Conservation (phyloP, 306 rosid species). For the Quercus agrifolia region DNA sequence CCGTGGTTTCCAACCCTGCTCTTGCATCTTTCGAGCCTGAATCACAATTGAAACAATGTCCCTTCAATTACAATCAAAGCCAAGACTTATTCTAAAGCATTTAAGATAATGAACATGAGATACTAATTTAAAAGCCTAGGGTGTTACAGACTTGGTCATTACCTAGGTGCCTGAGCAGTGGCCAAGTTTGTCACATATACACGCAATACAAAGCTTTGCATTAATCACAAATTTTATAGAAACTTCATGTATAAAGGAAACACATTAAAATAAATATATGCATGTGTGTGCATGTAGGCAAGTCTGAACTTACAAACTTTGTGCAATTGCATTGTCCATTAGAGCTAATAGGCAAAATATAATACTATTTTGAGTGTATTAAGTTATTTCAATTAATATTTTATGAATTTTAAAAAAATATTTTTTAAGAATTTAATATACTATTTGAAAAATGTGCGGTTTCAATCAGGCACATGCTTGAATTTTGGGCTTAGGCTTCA, state of each 20-base stretch:
- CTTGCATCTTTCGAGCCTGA: conserved; percentile 98
- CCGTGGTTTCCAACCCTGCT: conserved; percentile 93
- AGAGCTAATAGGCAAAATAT: background rate
- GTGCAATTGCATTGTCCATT: background rate
- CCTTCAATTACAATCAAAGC: conserved; percentile 10
- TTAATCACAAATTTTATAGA: background rate
- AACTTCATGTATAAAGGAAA: background rate
- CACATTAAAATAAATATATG: background rate
- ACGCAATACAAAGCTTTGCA: background rate
- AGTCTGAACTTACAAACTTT: background rate
- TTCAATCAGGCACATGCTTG: too few relatives aligned
- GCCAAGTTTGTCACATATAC: background rate
- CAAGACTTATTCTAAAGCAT: background rate
- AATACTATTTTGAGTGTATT: too few relatives aligned
- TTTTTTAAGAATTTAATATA: too few relatives aligned
- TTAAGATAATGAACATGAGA: background rate
- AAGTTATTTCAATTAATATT: too few relatives aligned
- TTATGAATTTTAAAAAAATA: too few relatives aligned
- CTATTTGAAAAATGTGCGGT: background rate
- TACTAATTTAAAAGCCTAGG: background rate
- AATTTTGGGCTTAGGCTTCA: too few relatives aligned
- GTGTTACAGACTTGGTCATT: background rate
- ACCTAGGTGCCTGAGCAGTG: background rate
- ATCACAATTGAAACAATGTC: conserved; percentile 19
- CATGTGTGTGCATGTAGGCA: background rate